Conservation (phyloP, 1,284 basidiomycete genomes). For the Tylopilus sp. region DNA sequence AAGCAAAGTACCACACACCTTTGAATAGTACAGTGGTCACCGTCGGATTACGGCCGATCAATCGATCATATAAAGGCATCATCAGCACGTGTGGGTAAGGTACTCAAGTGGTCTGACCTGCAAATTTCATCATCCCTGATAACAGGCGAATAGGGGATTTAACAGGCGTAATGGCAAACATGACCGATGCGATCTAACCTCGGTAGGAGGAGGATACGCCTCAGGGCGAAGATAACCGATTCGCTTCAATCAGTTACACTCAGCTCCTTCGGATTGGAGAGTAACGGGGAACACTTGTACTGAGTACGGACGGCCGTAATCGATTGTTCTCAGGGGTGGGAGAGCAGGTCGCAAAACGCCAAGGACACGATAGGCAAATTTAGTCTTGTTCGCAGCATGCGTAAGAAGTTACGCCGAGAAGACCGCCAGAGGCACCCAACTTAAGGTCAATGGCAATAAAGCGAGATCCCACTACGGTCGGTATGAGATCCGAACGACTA, state of each 20-base stretch:
- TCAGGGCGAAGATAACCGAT: neutral
- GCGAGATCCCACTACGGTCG: neutral
- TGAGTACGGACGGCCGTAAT: too few relatives aligned
- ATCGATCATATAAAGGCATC: too few relatives aligned
- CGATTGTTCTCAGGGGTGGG: neutral
- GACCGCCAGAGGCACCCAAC: neutral
- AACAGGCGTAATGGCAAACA: neutral
- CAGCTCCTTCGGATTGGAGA: neutral
- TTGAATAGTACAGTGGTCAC: neutral
- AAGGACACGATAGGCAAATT: conserved; percentile 5
- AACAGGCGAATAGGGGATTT: too few relatives aligned
- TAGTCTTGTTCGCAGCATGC: conserved; percentile 7
- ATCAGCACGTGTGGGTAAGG: too few relatives aligned
- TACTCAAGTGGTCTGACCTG: too few relatives aligned
- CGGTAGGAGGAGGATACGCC: conserved; percentile 7
- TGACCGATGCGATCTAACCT: neutral
- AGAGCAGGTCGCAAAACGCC: neutral
- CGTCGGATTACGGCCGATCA: neutral
- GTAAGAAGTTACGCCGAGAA: neutral
- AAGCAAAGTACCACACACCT: neutral
- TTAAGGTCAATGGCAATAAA: neutral
- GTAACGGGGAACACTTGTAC: neutral
- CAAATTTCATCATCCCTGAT: too few relatives aligned
- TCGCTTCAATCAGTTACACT: neutral
- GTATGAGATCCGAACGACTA: neutral